Percentiles rank a stretch among this genome's conserved stretches.
Conservation (phyloP, 1,284 basidiomycete genomes). For the Ganoderma sinense region DNA sequence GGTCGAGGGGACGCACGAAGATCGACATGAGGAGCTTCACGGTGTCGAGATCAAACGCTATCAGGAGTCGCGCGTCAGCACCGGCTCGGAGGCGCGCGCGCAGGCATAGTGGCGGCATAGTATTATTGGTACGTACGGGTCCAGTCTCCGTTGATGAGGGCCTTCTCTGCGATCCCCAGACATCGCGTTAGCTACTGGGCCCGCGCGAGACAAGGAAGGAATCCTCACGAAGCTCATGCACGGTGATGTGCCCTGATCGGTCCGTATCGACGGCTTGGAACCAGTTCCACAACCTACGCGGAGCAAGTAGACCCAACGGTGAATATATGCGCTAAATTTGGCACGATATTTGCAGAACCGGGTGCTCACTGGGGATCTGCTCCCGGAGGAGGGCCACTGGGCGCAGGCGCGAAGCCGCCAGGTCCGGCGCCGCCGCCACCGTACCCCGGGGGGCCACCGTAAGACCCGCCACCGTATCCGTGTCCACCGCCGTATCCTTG, state of each 20-base stretch:
- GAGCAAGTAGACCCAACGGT: neutral
- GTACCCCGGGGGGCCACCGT: slow-evolving; percentile 35
- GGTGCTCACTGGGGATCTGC: slow-evolving; percentile 72
- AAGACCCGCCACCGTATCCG: slow-evolving; percentile 39
- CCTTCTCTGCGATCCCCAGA: slow-evolving; percentile 55
- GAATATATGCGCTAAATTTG: neutral
- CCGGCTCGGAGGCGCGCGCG: neutral
- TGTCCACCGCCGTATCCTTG: slow-evolving; percentile 35
- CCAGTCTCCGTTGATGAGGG: slow-evolving; percentile 83
- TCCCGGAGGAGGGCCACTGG: slow-evolving; percentile 62
- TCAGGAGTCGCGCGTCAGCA: neutral
- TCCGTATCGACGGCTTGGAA: slow-evolving; percentile 77
- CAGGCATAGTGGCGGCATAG: neutral
- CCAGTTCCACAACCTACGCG: slow-evolving; percentile 71
- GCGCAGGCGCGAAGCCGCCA: slow-evolving; percentile 50
- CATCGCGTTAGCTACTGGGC: neutral
- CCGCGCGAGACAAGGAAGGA: neutral
- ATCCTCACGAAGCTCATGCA: slow-evolving; percentile 69
- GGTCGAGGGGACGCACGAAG: slow-evolving; percentile 59
- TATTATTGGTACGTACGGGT: slow-evolving; percentile 65
- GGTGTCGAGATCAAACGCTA: slow-evolving; percentile 84
- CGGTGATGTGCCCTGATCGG: slow-evolving; percentile 71
- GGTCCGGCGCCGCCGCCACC: slow-evolving; percentile 42
- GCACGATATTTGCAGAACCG: neutral
- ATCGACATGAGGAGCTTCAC: slow-evolving; percentile 85